Evolutionary conservation across 1,139 yeast genomes (phyloP).

Genomic region (Meyerozyma guilliermondii): DNA sequence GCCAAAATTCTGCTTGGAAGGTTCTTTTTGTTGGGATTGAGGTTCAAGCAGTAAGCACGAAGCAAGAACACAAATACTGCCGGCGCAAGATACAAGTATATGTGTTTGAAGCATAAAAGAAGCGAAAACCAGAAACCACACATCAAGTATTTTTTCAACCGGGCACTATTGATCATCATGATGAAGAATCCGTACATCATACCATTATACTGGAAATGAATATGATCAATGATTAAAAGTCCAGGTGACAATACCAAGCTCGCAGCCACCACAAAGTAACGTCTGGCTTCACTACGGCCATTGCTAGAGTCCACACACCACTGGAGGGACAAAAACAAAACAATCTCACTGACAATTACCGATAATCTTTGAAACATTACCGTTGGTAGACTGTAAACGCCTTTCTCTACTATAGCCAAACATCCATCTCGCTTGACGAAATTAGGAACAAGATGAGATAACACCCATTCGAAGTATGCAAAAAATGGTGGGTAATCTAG

Average conservation of each 20-base stretch:
- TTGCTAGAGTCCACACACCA: slow-evolving; percentile 57
- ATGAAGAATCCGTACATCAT: slow-evolving; percentile 83
- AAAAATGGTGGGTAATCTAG: slow-evolving; percentile 96
- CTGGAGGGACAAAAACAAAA: slow-evolving; percentile 66
- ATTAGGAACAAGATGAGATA: slow-evolving; percentile 68
- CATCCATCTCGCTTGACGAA: slow-evolving; percentile 71
- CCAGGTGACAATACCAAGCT: slow-evolving; percentile 89
- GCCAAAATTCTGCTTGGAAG: slow-evolving; percentile 22
- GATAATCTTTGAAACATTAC: slow-evolving; percentile 75
- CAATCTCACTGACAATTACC: slow-evolving; percentile 72
- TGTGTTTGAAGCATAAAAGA: slow-evolving; percentile 88
- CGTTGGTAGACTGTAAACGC: slow-evolving; percentile 72
- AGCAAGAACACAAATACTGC: slow-evolving; percentile 81
- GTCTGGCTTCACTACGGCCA: slow-evolving; percentile 28
- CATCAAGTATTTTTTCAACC: slow-evolving; percentile 48
- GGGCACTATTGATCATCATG: slow-evolving; percentile 68
- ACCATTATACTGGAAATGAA: slow-evolving; percentile 93
- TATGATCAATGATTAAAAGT: slow-evolving; percentile 79
- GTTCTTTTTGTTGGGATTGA: slow-evolving; percentile 27
- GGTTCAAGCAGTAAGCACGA: slow-evolving; percentile 60
- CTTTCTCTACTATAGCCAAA: slow-evolving; percentile 60
- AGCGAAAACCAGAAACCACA: slow-evolving; percentile 74
- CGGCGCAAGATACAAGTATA: slow-evolving; percentile 89
- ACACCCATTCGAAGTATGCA: slow-evolving; percentile 85
- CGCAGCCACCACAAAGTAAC: slow-evolving; percentile 74